phyloP scores from a whole-genome alignment of 768 basidiomycete species.

The Infundibulicybe gibba region DNA sequence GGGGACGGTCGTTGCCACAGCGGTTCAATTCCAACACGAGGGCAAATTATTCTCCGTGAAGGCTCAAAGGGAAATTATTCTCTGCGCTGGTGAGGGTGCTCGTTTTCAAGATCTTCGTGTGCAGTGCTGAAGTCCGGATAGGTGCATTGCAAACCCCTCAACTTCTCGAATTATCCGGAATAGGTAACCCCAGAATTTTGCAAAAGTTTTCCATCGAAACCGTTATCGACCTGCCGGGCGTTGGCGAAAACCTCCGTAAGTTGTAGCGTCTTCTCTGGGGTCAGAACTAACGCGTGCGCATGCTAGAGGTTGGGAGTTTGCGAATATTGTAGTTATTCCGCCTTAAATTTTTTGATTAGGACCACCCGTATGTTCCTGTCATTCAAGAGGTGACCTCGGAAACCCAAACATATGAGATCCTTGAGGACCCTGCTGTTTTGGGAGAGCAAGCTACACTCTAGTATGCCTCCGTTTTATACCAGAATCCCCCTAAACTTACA shows the following conservation, averaged over 20 bases:
- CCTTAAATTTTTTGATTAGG: too few relatives aligned
- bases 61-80: conserved; percentile 16
- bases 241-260: conserved; percentile 29
- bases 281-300: not conserved
- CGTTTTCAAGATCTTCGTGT: not conserved
- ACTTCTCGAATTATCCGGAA: conserved; percentile 27
- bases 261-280: conserved; percentile 12
- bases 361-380: too few relatives aligned
- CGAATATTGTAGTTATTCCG: too few relatives aligned
- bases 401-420: too few relatives aligned
- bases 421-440: too few relatives aligned
- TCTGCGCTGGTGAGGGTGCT: conserved; percentile 13
- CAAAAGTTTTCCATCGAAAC: conserved; percentile 17
- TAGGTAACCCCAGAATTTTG: conserved; percentile 18
- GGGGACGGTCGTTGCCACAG: not conserved
- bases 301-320: too few relatives aligned
- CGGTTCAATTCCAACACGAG: conserved; percentile 2
- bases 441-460: too few relatives aligned
- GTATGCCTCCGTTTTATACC: too few relatives aligned
- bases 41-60: conserved; percentile 4
- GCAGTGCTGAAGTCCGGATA: not conserved
- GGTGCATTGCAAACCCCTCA: conserved; percentile 29
- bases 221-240: conserved; percentile 27
- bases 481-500: too few relatives aligned
- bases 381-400: too few relatives aligned